Base-by-base conservation (phyloP, 139 green algal species). In the Pycnococcus provasolii region DNA sequence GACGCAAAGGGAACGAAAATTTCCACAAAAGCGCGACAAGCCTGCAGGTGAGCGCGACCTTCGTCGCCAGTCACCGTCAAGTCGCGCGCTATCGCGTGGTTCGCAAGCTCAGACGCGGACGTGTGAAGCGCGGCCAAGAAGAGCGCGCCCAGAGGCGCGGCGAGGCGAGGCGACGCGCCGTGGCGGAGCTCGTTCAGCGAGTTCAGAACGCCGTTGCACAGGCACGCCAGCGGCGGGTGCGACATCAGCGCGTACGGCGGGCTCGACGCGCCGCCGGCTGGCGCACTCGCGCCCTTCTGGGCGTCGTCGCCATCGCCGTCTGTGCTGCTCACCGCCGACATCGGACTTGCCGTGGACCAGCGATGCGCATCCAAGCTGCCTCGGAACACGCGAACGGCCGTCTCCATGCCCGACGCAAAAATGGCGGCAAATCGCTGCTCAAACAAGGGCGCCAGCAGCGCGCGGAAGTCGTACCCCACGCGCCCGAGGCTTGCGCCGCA, bases 171-270 rank as follows among this genome's bases (percentile, higher is more conserved):
- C 1, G 82, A 79, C 0, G 89, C 86, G 75, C 90, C 96, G 75
- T 97, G 91, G 9, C 92, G 80, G 53, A 97, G 80, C 82, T 98
- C 92, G 68, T 98, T 98, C 26, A 97, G 75, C 2, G 90, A 87
- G 0, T 77, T 71, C 7, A 96, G 82, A 61, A 95, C 68, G 13
- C 69, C 91, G 65, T 98, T 98, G 13, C 80, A 74, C 57, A 96
- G 90, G 4, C 92, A 73, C 1, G 93, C 93, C 42, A 99, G 72
- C 0, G 93, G 93, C 13, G 84, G 67, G 70, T 97, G 87, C 62
- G 94, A 86, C 78, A 96, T 89, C 40, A 97, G 75, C 6, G 62
- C 45, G 57, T 90, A 86, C 0, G 92, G 91, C 1, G 91, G 92
- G 26, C 26, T 26, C 26, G 26, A 26, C 26, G 26, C 26, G 26